Percentiles rank a stretch among this genome's conserved stretches.
Evolutionary conservation across 305 asterid genomes (phyloP).

Genomic region (Fraxinus sp.): DNA sequence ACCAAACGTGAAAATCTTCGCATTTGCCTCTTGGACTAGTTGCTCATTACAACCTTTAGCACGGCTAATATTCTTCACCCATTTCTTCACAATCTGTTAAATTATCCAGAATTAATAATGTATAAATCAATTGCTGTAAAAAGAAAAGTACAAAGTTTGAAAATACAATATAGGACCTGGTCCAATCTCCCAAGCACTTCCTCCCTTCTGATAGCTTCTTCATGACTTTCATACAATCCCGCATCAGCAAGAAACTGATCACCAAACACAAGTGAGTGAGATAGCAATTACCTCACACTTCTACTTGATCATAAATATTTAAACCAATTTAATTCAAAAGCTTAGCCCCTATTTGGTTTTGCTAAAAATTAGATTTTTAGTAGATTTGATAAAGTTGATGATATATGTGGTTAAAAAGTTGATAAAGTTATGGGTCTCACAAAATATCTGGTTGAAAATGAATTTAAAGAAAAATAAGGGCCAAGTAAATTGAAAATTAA

Average conservation of each 20-base stretch:
- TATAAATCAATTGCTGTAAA: constrained; percentile 20
- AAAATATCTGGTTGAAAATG: neutral
- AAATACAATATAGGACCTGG: constrained; percentile 53
- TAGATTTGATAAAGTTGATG: neutral
- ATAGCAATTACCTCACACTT: neutral
- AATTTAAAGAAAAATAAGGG: neutral
- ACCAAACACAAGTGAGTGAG: constrained; percentile 24
- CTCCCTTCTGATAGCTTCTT: constrained; percentile 87
- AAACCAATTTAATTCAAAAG: neutral
- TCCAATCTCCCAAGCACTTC: constrained; percentile 95
- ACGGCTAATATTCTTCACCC: constrained; percentile 88
- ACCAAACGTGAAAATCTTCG: constrained; percentile 94
- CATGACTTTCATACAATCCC: constrained; percentile 77
- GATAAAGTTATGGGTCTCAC: neutral
- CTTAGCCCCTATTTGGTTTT: neutral
- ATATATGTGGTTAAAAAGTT: neutral
- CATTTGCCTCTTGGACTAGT: constrained; percentile 82
- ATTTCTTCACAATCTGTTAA: constrained; percentile 75
- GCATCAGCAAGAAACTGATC: constrained; percentile 78
- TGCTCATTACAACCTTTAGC: constrained; percentile 81
- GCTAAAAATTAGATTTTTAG: neutral
- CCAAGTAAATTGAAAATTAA: neutral
- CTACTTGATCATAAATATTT: constrained; percentile 4
- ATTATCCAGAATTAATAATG: constrained; percentile 27
- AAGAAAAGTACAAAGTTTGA: constrained; percentile 7